phyloP scores from a whole-genome alignment of 108 stramenopile genomes.

The Discostella stelligeroides region DNA sequence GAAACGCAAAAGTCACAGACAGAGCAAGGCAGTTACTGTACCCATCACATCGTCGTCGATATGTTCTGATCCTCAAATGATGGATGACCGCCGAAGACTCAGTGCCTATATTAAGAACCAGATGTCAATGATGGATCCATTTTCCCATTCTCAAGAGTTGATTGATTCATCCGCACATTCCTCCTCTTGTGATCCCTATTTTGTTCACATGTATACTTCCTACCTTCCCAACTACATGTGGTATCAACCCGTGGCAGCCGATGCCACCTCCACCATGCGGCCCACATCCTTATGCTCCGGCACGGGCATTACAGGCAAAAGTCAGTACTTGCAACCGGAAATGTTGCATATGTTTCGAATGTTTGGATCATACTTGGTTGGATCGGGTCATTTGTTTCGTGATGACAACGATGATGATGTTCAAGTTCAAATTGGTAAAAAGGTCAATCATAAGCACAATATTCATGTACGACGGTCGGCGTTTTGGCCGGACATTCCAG shows the following conservation, averaged over 20 bases:
- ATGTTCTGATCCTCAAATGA: not conserved
- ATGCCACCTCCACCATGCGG: constrained; percentile 20
- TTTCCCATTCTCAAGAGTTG: too few species aligned
- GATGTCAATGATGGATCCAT: too few species aligned
- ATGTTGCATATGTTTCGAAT: constrained; percentile 37
- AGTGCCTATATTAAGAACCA: constrained; percentile 26
- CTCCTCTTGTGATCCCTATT: not conserved
- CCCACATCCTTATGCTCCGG: constrained; percentile 41
- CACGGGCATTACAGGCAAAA: constrained; percentile 33
- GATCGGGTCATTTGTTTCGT: constrained; percentile 28
- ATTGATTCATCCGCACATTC: not conserved
- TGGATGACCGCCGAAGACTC: constrained; percentile 20
- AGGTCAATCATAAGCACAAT: too few species aligned
- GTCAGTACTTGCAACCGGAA: constrained; percentile 37
- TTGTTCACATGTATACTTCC: constrained; percentile 16
- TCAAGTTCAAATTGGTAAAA: too few species aligned
- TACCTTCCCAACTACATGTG: constrained; percentile 46
- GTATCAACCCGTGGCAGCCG: constrained; percentile 43
- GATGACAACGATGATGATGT: constrained; percentile 18
- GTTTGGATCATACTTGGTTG: constrained; percentile 43
- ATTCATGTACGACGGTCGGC: constrained; percentile 6
- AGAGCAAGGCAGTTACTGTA: not conserved
- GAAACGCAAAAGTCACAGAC: not conserved
- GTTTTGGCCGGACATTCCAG: constrained; percentile 31
- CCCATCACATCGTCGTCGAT: not conserved